These are phyloP conservation scores for Aspergillus tanneri DNA, from an alignment of 2,329 filamentous ascomycete genomes.

Conservation along the genomic window DNA sequence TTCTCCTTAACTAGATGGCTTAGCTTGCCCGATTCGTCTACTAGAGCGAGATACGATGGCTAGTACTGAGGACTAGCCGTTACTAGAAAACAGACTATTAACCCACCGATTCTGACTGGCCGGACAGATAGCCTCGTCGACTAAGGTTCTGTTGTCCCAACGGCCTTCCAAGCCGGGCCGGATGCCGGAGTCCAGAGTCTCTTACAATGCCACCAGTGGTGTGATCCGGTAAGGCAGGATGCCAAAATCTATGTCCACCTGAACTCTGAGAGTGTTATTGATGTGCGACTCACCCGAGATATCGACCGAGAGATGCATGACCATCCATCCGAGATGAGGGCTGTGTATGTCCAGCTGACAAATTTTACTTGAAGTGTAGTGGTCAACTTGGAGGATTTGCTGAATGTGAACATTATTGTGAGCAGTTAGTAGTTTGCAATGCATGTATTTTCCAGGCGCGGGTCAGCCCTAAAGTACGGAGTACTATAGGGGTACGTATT, in stretches of 20 bases:
- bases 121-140: constrained; percentile 13
- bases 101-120: not conserved
- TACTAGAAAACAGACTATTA: not conserved
- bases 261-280: not conserved
- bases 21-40: not conserved
- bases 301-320: not conserved
- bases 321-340: not conserved
- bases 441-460: too few species aligned
- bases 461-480: too few species aligned
- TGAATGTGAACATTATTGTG: too few species aligned
- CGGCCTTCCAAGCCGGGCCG: constrained; percentile 11
- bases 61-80: not conserved
- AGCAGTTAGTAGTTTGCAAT: too few species aligned
- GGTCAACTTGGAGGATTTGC: too few species aligned
- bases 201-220: constrained; percentile 16
- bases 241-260: not conserved
- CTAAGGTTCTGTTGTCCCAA: constrained; percentile 9
- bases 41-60: not conserved
- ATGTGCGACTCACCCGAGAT: not conserved
- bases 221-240: constrained; percentile 18
- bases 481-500: too few species aligned
- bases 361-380: too few species aligned
- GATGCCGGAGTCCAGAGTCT: constrained; percentile 17
- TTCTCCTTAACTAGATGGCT: not conserved
- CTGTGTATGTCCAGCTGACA: not conserved